Percentiles rank a stretch among this genome's conserved stretches.
phyloP scores from a whole-genome alignment of 140 eudicot species.

The Bidens hawaiensis region DNA sequence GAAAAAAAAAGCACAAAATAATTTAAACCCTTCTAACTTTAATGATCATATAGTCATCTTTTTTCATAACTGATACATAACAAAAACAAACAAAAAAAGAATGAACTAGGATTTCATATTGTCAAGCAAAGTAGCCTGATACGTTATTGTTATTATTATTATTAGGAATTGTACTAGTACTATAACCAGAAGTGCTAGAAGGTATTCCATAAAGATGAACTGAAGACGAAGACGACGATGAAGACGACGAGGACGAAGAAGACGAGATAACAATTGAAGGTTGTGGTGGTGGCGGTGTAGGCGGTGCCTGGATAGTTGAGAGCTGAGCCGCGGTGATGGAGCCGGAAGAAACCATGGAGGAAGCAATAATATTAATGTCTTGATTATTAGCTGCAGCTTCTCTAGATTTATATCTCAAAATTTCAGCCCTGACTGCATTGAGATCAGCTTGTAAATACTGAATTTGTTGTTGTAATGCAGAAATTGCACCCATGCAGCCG shows the following conservation, averaged over 20 bases:
- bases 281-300: slow-evolving; percentile 50
- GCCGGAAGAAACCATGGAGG: slow-evolving; percentile 34
- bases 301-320: slow-evolving; percentile 41
- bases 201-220: slow-evolving; percentile 48
- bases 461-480: slow-evolving; percentile 72
- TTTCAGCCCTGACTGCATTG: slow-evolving; percentile 63
- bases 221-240: slow-evolving; percentile 41
- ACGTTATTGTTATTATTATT: slow-evolving; percentile 48
- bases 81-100: slow-evolving; percentile 6
- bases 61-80: slow-evolving; percentile 24
- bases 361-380: slow-evolving; percentile 42
- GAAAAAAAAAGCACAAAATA: slow-evolving; percentile 3
- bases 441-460: slow-evolving; percentile 74
- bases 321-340: slow-evolving; percentile 37
- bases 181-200: slow-evolving; percentile 54
- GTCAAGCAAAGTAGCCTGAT: slow-evolving; percentile 51
- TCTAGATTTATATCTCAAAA: slow-evolving; percentile 56
- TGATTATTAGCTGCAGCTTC: slow-evolving; percentile 48
- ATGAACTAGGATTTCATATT: slow-evolving; percentile 34
- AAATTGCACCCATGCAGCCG: slow-evolving; percentile 97
- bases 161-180: slow-evolving; percentile 37
- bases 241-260: slow-evolving; percentile 35
- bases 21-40: slow-evolving; percentile 5
- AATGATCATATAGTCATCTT: slow-evolving; percentile 16
- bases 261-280: slow-evolving; percentile 37